Conservation (phyloP, 352 stramenopile species). For the Phytophthora foliorum region DNA sequence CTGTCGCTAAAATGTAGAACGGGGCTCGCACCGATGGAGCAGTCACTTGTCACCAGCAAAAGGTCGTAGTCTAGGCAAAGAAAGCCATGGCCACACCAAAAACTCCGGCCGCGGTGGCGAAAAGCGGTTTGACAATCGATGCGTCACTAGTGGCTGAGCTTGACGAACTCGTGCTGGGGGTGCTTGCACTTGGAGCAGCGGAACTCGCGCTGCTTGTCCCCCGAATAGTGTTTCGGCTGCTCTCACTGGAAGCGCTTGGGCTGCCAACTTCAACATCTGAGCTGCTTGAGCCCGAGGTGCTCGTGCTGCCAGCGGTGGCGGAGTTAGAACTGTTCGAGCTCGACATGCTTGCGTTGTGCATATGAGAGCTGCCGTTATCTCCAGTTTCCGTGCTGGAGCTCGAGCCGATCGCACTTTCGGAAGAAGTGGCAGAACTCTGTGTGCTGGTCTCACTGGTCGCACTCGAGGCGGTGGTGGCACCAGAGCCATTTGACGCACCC, state of each 20-base stretch:
- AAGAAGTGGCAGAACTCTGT: background rate
- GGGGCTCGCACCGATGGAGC: background rate
- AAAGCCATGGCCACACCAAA: background rate
- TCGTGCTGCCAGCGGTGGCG: background rate
- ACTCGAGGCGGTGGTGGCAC: background rate
- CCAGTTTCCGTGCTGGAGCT: background rate
- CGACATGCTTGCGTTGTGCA: background rate
- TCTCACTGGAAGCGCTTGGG: slow-evolving; percentile 4
- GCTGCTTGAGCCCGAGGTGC: slow-evolving; percentile 2
- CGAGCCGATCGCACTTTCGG: background rate
- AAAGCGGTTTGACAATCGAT: background rate
- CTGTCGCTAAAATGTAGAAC: too few species aligned
- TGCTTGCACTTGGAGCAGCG: background rate
- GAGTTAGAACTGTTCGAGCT: background rate
- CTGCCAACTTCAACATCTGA: slow-evolving; percentile 14
- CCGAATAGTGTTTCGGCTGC: slow-evolving; percentile 3
- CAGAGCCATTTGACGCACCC: slow-evolving; percentile 1
- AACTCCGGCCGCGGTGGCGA: background rate
- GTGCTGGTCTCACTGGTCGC: background rate
- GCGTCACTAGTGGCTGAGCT: slow-evolving; percentile 5
- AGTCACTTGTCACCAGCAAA: background rate
- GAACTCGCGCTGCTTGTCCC: slow-evolving; percentile 7
- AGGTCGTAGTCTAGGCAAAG: slow-evolving; percentile 1
- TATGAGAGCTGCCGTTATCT: background rate
- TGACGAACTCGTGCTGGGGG: background rate